Percentiles rank a stretch among this genome's conserved stretches.
phyloP scores from a whole-genome alignment of 441 rosid species.

The Flueggea neowawraea region DNA sequence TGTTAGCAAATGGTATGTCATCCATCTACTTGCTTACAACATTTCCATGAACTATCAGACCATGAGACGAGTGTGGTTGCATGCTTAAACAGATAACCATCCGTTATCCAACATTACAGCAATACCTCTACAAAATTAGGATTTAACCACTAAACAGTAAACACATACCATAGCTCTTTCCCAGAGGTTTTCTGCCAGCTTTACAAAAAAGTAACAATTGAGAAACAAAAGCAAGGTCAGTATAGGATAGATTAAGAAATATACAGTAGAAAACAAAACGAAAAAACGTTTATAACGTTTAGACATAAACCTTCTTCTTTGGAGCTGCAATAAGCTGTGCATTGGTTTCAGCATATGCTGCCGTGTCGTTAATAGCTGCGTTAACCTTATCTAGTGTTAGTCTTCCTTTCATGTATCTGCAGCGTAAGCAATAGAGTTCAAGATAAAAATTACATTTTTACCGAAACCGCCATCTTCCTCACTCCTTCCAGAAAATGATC shows the following conservation, averaged over 20 bases:
- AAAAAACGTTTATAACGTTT: slow-evolving; percentile 4
- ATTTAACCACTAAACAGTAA: not conserved
- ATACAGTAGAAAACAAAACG: not conserved
- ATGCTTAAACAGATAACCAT: too few species aligned
- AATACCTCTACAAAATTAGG: not conserved
- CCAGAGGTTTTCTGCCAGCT: slow-evolving; percentile 83
- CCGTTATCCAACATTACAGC: too few species aligned
- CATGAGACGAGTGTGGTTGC: too few species aligned
- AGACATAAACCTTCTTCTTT: slow-evolving; percentile 65
- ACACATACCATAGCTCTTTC: slow-evolving; percentile 82
- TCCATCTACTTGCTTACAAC: too few species aligned
- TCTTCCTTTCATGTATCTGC: slow-evolving; percentile 95
- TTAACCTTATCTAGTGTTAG: slow-evolving; percentile 88
- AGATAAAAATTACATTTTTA: not conserved
- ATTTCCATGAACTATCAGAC: too few species aligned
- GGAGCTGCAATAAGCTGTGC: slow-evolving; percentile 76
- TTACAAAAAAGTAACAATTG: slow-evolving; percentile 12
- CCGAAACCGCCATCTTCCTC: not conserved
- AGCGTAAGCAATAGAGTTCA: slow-evolving; percentile 9
- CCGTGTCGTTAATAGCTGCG: slow-evolving; percentile 86
- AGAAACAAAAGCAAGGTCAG: slow-evolving; percentile 16
- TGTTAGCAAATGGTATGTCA: not conserved
- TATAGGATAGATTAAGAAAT: slow-evolving; percentile 7
- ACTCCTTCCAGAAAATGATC: not conserved
- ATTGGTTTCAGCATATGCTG: slow-evolving; percentile 78